Conservation (phyloP, 768 basidiomycete species). For the Hydnomerulius pinastri region DNA sequence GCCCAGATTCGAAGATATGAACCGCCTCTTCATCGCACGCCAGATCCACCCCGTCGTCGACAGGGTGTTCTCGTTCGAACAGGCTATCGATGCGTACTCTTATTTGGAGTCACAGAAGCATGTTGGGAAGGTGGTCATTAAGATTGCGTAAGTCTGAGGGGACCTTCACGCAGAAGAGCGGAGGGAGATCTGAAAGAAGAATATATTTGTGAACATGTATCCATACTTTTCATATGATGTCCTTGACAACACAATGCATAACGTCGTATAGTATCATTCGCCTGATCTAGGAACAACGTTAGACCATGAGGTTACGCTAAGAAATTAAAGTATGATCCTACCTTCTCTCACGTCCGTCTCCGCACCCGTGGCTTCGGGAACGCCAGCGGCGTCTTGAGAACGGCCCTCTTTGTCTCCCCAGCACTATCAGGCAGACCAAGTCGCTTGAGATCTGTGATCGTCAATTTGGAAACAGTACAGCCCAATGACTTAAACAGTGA, state of each 20-base stretch:
- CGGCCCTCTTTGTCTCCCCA: conserved; percentile 67
- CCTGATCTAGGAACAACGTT: background rate
- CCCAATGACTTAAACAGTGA: conserved; percentile 79
- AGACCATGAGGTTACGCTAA: no score
- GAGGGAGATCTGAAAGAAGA: no score
- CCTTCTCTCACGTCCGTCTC: conserved; percentile 28
- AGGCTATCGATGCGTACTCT: conserved; percentile 52
- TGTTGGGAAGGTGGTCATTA: conserved; percentile 63
- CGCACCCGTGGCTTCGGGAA: conserved; percentile 69
- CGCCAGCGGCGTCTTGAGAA: conserved; percentile 71
- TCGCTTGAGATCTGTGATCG: conserved; percentile 62
- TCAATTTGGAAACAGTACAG: conserved; percentile 65
- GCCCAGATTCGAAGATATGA: conserved; percentile 57
- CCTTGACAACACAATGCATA: no score
- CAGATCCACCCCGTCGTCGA: conserved; percentile 53
- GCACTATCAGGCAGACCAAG: conserved; percentile 67
- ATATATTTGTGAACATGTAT: background rate
- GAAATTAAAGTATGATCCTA: background rate
- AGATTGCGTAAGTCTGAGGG: conserved; percentile 33
- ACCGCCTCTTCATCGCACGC: conserved; percentile 45
- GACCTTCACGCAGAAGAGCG: background rate
- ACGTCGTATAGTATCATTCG: no score
- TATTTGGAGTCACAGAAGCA: conserved; percentile 56
- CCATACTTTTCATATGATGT: background rate
- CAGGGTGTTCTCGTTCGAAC: conserved; percentile 58